Base-by-base conservation (phyloP, 2,329 filamentous ascomycete genomes). In the Xylaria sp. region DNA sequence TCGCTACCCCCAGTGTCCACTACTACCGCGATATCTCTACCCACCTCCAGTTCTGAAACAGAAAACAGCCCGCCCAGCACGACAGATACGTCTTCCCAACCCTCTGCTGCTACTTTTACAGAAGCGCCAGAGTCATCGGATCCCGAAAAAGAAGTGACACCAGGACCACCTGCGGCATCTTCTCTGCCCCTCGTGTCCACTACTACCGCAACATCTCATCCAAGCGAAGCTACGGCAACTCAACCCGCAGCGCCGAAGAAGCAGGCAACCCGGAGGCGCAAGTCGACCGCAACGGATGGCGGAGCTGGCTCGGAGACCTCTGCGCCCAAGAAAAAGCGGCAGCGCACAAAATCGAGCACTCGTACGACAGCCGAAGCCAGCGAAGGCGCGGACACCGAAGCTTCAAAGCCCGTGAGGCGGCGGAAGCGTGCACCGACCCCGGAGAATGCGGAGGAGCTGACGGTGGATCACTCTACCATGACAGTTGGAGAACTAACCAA, bases 401-500 rank as follows among this genome's bases (percentile, higher is more conserved):
- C 23, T 65, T 62, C 46, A 56, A 74, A 57, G 68, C 72, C 73
- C 6, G 74, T 74, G 2, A 73, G 75, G 60, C 74, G 62, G 73
- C 82, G 69, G 73, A 79, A 51, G 80, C 83, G 62, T 83, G 87
- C 66, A 83, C 85, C 17, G 3, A 91, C 89, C 0, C 90, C 90
- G 1, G 88, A 90, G 62, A 87, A 90, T 71, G 87, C 89, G 3
- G 89, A 92, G 74, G 78, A 80, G 28, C 84, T 87, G 66, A 79
- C 86, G 70, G 89, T 95, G 63, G 90, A 94, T 75, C 83, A 88
- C 26, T 86, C 86, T 28, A 86, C 85, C 3, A 85, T 92, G 31
- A 92, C 88, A 63, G 93, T 96, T 89, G 87, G 85, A 51, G 91
- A 93, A 66, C 80, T 96, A 3, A 92, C 89, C 59, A 88, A 86